Evolutionary conservation across 1,284 basidiomycete genomes (phyloP).

Genomic region (Phellopilus nigrolimitatus): DNA sequence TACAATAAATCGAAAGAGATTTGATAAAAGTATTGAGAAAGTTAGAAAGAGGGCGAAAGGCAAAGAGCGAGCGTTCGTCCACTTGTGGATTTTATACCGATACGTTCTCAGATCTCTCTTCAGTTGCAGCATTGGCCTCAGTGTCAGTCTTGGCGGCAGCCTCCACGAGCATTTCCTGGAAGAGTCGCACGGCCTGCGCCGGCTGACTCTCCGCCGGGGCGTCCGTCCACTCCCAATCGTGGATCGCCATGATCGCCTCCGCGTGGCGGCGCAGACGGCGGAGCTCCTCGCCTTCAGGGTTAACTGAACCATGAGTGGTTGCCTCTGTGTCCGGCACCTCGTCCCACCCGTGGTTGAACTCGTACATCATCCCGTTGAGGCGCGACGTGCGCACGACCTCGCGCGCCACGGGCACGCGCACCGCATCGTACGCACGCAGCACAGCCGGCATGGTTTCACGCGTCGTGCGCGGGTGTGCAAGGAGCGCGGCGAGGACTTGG

Average conservation of each 20-base stretch:
- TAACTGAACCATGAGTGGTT: not conserved
- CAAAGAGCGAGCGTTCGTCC: no score
- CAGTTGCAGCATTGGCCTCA: no score
- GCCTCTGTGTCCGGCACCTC: not conserved
- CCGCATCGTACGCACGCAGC: slow-evolving; percentile 20
- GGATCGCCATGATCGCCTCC: slow-evolving; percentile 13
- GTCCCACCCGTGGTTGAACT: slow-evolving; percentile 21
- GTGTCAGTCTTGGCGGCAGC: no score
- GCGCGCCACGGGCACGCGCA: slow-evolving; percentile 20
- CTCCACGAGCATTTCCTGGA: not conserved
- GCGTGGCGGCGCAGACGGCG: not conserved
- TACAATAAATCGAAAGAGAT: not conserved
- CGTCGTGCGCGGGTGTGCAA: slow-evolving; percentile 38
- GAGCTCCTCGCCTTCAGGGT: slow-evolving; percentile 6
- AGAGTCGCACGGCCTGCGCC: not conserved
- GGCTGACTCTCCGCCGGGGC: slow-evolving; percentile 9
- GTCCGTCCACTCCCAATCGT: slow-evolving; percentile 13
- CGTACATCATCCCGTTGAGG: slow-evolving; percentile 21
- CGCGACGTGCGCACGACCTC: slow-evolving; percentile 17
- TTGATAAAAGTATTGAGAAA: no score
- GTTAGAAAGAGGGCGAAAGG: no score
- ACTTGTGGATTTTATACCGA: not conserved
- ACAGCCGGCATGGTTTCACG: slow-evolving; percentile 27
- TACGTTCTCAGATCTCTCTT: not conserved
- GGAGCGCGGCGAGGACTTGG: slow-evolving; percentile 37